Evolutionary conservation across 1,284 basidiomycete genomes (phyloP), one percentile per base, ranked within the genome.

Genomic region (Fomitopsis pinicola): DNA sequence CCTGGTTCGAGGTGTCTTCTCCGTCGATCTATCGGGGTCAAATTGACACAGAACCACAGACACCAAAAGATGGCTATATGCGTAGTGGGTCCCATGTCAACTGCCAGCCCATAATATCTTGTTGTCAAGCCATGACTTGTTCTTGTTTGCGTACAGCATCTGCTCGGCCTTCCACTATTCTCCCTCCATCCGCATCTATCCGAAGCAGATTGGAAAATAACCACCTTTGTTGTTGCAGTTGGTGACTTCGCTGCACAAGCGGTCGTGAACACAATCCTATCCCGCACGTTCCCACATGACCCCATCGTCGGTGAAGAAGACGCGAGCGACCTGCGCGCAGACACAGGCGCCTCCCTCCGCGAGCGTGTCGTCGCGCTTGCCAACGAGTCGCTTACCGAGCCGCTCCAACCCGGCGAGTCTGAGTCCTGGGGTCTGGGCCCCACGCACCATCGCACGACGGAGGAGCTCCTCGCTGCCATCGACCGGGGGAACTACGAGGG

Each of bases 301-400:
- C 84, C 84, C 17, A 94, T 99, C 71, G 90, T 99, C 38, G 97
- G 96, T 36, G 97, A 99, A 76, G 97, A 99, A 76, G 95, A 98
- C 73, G 89, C 96, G 0, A 80, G 84, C 0, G 94, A 96, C 64
- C 77, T 98, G 8, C 84, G 91, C 10, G 71, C 71, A 2, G 82
- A 82, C 17, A 76, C 78, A 8, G 82, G 81, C 36, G 75, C 74
- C 17, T 75, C 73, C 0, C 76, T 97, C 62, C 75, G 87, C 33
- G 79, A 85, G 33, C 85, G 93, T 57, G 92, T 99, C 59, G 82
- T 94, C 52, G 75, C 83, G 33, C 87, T 99, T 35, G 93, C 95
- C 7, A 96, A 94, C 70, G 90, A 94, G 56, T 87, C 93, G 0
- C 79, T 98, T 56, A 78, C 72, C 26, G 81, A 80, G 35, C 82